A percentile compares a stretch with the other conserved stretches of the same genome.
Conservation (phyloP, 805 yeast genomes). For the Peterozyma xylosa region DNA sequence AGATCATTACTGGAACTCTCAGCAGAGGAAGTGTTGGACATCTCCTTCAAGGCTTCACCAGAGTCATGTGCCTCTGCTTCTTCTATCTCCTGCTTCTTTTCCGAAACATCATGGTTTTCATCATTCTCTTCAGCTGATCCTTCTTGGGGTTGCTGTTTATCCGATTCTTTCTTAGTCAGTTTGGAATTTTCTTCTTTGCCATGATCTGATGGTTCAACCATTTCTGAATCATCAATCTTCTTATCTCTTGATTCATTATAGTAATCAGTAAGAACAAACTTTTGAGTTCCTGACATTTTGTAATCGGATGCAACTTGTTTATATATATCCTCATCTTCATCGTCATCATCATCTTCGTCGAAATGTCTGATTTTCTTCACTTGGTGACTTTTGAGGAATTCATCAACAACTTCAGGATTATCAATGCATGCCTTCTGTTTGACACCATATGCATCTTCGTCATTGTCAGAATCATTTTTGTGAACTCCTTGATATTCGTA, state of each 20-base stretch:
- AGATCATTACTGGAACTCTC: too few relatives aligned
- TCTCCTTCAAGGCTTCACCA: too few relatives aligned
- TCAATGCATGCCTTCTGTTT: conserved; percentile 18
- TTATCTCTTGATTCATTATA: conserved; percentile 8
- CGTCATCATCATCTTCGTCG: conserved; percentile 14
- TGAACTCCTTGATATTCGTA: conserved; percentile 36
- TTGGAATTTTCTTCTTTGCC: conserved; percentile 6
- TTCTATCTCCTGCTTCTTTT: conserved; percentile 19
- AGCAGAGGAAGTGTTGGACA: too few relatives aligned
- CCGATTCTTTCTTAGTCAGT: conserved; percentile 4
- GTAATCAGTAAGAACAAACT: conserved; percentile 19
- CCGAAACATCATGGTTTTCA: conserved; percentile 16
- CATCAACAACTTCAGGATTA: conserved; percentile 3
- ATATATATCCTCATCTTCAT: conserved; percentile 17
- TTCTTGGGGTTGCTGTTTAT: conserved; percentile 1
- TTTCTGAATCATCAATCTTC: conserved; percentile 7
- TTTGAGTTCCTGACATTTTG: conserved; percentile 28
- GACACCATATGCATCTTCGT: conserved; percentile 26
- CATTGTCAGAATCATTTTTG: conserved; percentile 22
- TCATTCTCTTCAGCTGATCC: conserved; percentile 10
- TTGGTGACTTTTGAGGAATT: conserved; percentile 24
- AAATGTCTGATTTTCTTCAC: background rate
- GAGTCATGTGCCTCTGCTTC: conserved; percentile 10
- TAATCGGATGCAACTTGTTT: conserved; percentile 17
- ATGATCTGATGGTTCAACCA: background rate